Conservation (phyloP, 345 rosid species). For the Geranium brycei region DNA sequence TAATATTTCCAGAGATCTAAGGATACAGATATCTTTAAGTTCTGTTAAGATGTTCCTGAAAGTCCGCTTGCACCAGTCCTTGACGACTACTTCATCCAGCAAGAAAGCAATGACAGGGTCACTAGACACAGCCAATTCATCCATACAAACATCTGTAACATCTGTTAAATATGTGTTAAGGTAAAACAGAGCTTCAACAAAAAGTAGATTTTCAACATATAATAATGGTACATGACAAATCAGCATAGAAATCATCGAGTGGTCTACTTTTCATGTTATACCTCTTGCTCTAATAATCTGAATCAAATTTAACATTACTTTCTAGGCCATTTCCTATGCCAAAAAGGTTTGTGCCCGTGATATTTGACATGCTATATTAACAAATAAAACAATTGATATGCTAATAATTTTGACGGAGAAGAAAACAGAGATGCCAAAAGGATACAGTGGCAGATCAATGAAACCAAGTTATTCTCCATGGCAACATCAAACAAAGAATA, state of each 20-base stretch:
- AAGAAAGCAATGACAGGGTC: slow-evolving; percentile 87
- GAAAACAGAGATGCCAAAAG: slow-evolving; percentile 8
- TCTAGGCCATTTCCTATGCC: too few species aligned
- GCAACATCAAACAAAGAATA: slow-evolving; percentile 84
- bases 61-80: slow-evolving; percentile 91
- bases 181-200: slow-evolving; percentile 14
- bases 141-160: slow-evolving; percentile 91
- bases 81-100: slow-evolving; percentile 97
- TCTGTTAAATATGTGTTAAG: slow-evolving; percentile 56
- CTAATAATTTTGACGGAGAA: background rate
- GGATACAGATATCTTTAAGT: slow-evolving; percentile 82
- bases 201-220: slow-evolving; percentile 1
- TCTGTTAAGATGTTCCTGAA: slow-evolving; percentile 44
- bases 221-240: background rate
- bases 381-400: background rate
- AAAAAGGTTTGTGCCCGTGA: background rate
- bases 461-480: slow-evolving; percentile 68
- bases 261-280: background rate
- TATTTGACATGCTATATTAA: background rate
- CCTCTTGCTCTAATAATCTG: background rate
- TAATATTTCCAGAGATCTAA: slow-evolving; percentile 16
- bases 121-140: slow-evolving; percentile 94
- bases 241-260: background rate
- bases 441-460: slow-evolving; percentile 93
- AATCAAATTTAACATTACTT: background rate